Conservation (phyloP, 2,329 filamentous ascomycete species). For the Epichloe uncinata region DNA sequence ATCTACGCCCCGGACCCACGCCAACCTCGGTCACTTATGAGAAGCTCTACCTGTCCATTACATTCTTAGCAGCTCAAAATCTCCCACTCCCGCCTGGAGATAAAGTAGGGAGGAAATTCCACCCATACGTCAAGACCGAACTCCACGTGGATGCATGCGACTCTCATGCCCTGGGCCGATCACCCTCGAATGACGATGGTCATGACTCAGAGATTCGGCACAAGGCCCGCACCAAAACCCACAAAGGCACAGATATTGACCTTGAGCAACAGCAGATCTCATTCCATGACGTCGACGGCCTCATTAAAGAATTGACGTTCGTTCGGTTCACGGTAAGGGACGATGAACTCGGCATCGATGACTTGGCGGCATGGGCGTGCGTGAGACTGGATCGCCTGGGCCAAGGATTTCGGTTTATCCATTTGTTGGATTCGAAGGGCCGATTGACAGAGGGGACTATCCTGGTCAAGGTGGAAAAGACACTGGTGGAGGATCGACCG, state of each 20-base stretch:
- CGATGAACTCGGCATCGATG: constrained; percentile 66
- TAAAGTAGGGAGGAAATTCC: constrained; percentile 42
- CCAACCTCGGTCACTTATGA: constrained; percentile 31
- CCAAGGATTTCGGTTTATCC: constrained; percentile 64
- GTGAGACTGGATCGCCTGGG: constrained; percentile 71
- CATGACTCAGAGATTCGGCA: constrained; percentile 31
- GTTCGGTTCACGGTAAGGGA: constrained; percentile 78
- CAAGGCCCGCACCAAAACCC: constrained; percentile 46
- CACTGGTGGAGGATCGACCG: constrained; percentile 14
- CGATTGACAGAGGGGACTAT: constrained; percentile 52
- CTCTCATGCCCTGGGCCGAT: constrained; percentile 24
- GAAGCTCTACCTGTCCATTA: constrained; percentile 56
- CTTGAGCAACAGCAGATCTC: constrained; percentile 44
- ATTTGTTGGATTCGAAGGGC: constrained; percentile 58
- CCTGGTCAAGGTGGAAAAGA: constrained; percentile 61
- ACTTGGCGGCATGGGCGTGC: constrained; percentile 78
- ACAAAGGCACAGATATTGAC: constrained; percentile 47
- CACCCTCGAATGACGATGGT: constrained; percentile 24
- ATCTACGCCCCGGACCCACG: constrained; percentile 10
- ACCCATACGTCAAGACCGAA: constrained; percentile 73
- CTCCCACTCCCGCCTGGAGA: constrained; percentile 50
- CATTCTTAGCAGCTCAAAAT: constrained; percentile 63
- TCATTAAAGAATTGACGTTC: constrained; percentile 59
- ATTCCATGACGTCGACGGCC: constrained; percentile 40
- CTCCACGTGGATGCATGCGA: constrained; percentile 63